These are phyloP conservation scores for Ormosia semicastrata DNA, from an alignment of 306 rosid genomes.

Conservation along the genomic window DNA sequence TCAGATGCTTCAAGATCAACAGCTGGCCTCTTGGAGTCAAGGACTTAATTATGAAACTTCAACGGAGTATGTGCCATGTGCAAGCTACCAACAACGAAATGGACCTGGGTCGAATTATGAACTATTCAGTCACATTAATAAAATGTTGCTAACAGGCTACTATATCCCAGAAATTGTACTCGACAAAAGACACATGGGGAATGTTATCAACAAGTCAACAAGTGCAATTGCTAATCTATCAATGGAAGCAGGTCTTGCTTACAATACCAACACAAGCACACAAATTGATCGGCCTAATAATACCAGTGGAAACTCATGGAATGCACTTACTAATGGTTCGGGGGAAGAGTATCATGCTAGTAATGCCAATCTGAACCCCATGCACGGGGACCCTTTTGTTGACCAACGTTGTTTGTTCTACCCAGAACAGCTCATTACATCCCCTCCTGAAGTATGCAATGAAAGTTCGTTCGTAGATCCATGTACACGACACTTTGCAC, in stretches of 20 bases:
- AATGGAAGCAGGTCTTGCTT: not conserved
- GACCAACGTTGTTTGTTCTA: not conserved
- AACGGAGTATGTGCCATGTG: not conserved
- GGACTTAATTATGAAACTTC: not conserved
- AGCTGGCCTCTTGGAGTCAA: not conserved
- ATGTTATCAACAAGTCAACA: not conserved
- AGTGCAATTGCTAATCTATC: not conserved
- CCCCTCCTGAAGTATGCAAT: too few species aligned
- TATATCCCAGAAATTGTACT: too few species aligned
- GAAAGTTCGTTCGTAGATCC: too few species aligned
- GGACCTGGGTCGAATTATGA: not conserved
- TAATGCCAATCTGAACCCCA: not conserved
- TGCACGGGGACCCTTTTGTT: too few species aligned
- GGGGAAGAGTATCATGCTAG: not conserved
- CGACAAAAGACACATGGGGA: not conserved
- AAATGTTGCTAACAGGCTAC: too few species aligned
- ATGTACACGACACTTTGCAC: too few species aligned
- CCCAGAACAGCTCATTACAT: not conserved
- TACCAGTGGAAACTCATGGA: not conserved
- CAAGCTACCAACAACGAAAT: not conserved
- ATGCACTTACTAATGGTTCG: not conserved
- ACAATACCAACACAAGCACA: not conserved
- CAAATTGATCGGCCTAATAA: not conserved
- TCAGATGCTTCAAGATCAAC: not conserved
- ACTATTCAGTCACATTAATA: not conserved